Percentiles rank a stretch among this genome's conserved stretches.
Conservation (phyloP, 2,329 filamentous ascomycete genomes). For the Ophiostoma tasmaniense region DNA sequence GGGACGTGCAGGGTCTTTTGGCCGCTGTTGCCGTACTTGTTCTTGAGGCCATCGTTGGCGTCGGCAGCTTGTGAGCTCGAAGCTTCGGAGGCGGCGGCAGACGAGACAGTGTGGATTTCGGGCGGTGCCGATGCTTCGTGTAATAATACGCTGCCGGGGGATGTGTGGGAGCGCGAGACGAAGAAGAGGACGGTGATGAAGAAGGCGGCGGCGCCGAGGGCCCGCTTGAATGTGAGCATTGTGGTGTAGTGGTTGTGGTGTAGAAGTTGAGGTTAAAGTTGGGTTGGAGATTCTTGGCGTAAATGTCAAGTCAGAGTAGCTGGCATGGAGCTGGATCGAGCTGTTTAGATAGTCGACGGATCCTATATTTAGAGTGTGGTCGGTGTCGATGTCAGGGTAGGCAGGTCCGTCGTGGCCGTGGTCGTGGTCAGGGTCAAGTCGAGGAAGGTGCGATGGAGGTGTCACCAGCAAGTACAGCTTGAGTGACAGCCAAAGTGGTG, state of each 20-base stretch:
- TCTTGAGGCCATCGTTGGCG: conserved; percentile 19
- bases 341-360: not conserved
- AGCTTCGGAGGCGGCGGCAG: conserved; percentile 5
- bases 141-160: conserved; percentile 17
- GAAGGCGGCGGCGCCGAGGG: conserved; percentile 61
- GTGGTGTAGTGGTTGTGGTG: conserved; percentile 19
- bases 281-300: not conserved
- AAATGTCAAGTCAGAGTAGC: not conserved
- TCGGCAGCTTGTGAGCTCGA: conserved; percentile 8
- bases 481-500: not conserved
- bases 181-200: conserved; percentile 63
- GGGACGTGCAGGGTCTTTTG: conserved; percentile 57
- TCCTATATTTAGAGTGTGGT: not conserved
- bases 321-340: not conserved
- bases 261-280: not conserved
- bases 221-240: conserved; percentile 75
- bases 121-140: conserved; percentile 18
- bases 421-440: not conserved
- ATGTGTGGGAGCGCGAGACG: conserved; percentile 52
- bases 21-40: conserved; percentile 13
- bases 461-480: not conserved
- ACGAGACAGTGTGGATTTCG: conserved; percentile 24
- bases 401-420: too few species aligned
- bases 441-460: too few species aligned
- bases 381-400: not conserved